Evolutionary conservation across 2,329 filamentous ascomycete genomes (phyloP), one percentile per base, ranked within the genome.

Genomic region (Ophioceras dolichostomum): DNA sequence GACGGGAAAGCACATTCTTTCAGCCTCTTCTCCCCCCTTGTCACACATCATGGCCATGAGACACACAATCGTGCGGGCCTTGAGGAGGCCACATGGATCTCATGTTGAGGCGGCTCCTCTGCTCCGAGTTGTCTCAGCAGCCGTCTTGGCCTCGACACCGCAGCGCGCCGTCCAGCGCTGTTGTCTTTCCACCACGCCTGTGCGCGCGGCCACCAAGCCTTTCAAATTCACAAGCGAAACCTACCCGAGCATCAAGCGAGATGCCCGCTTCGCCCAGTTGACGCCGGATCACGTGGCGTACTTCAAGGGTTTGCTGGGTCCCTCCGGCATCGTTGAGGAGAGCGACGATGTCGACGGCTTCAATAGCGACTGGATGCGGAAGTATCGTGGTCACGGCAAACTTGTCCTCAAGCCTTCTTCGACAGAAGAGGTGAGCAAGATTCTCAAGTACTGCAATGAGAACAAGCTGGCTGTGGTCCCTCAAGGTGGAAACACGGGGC

Each of bases 291-390:
- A 98, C 67, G 83, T 96, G 38, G 67, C 76, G 34, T 79, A 75
- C 61, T 95, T 98, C 69, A 78, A 81, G 55, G 65, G 76, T 16
- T 62, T 95, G n/a, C 70, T 98, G 39, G 71, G 73, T 34, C 76
- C 80, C 26, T 83, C 82, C 26, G 87, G 86, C 2, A 69, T 95
- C 36, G 75, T 96, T 43, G 88, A 95, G 55, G 56, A 77, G 12
- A 64, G 69, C 3, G 83, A 84, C 49, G 91, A 96, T 54, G 70
- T 96, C 46, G 85, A 91, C 55, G 74, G 83, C 7, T 98, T 87
- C 70, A 98, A 98, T 61, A 77, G 79, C 55, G 91, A 98, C 63
- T 98, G 93, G 91, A 95, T 98, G 88, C 80, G 84, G 60, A 98
- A 98, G 64, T 98, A 94, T 65, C 79, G 84, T 43, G 93, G 91